phyloP scores from a whole-genome alignment of 2,329 filamentous ascomycete species.

The Alternaria triticina region DNA sequence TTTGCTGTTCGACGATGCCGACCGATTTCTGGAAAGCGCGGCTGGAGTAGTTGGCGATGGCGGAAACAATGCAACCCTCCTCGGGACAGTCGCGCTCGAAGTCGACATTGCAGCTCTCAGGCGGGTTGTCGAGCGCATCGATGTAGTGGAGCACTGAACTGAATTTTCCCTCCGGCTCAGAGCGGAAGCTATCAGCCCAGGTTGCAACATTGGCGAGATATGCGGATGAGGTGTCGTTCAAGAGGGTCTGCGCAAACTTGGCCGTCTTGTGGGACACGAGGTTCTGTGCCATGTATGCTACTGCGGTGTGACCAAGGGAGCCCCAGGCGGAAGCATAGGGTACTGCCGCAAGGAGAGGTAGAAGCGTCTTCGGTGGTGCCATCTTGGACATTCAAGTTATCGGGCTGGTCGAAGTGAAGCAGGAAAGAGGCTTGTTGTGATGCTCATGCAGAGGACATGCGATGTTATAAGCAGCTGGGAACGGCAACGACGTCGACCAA shows the following conservation, averaged over 20 bases:
- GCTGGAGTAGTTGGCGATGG: constrained; percentile 58
- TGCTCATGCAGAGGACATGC: neutral
- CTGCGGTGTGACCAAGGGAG: constrained; percentile 59
- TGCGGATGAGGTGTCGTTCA: constrained; percentile 52
- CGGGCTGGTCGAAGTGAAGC: neutral
- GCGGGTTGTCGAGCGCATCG: constrained; percentile 58
- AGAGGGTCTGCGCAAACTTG: constrained; percentile 52
- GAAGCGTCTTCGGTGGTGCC: constrained; percentile 29
- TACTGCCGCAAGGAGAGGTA: constrained; percentile 32
- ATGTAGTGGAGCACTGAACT: constrained; percentile 59
- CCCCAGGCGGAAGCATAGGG: constrained; percentile 57
- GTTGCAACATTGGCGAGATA: constrained; percentile 61
- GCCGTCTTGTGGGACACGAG: constrained; percentile 54
- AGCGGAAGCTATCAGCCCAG: constrained; percentile 61
- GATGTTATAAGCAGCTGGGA: constrained; percentile 4
- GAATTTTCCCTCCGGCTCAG: constrained; percentile 56
- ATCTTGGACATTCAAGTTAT: constrained; percentile 13
- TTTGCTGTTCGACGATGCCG: constrained; percentile 44
- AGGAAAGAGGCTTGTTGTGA: neutral
- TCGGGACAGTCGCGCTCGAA: constrained; percentile 59
- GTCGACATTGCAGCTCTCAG: constrained; percentile 56
- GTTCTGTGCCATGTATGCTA: constrained; percentile 61
- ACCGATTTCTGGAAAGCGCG: constrained; percentile 45
- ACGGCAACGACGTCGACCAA: constrained; percentile 2
- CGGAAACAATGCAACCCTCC: constrained; percentile 59